Base-by-base conservation (phyloP, 2,329 filamentous ascomycete species). In the Passalora sequoiae region DNA sequence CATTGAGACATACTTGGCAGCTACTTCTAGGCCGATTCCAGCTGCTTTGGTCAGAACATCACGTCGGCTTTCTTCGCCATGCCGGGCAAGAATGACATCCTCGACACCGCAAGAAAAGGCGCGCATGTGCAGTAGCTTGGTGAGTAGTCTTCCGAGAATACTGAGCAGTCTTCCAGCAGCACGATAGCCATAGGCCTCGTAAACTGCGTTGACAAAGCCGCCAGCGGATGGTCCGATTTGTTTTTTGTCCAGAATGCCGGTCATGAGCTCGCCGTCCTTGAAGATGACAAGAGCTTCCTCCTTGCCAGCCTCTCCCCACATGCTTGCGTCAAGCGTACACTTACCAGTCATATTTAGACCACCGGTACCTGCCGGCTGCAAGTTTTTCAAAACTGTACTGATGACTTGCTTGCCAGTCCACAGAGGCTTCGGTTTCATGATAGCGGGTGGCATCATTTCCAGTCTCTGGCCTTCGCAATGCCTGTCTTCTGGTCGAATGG, bases 391-490 rank as follows among this genome's bases (percentile, higher is more conserved):
- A 6, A 98, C 84, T 0, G 89, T 95, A 3, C 87, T 91, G 50
- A 98, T 85, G 36, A 98, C 76, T 62, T 98, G 92, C 69, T 98
- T 98, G 51, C 92, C 92, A 2, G 89, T 97, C 92, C 92, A 98
- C 41, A 89, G 71, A 21, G 80, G 76, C 29, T 76, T 76, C 0
- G 92, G 92, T 63, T 89, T 94, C 55, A 89, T 72, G 30, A 97
- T 74, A 2, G 89, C 82, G 3, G 92, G 92, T 7, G 82, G 75
- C 0, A 97, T 74, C 24, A 89, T 82, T 60, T 88, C 77, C 40
- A 98, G 84, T 47, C 85, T 79, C 29, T 94, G 88, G 16, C 81
- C 81, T 4, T 86, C 78, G 36, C 91, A 92, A 60, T 96, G 89
- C 1, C 86, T 87, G 57, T 84, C 88, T 64, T 98, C 92, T 0